These are phyloP conservation scores for Angophora floribunda DNA, from an alignment of 345 rosid species.

Conservation along the genomic window DNA sequence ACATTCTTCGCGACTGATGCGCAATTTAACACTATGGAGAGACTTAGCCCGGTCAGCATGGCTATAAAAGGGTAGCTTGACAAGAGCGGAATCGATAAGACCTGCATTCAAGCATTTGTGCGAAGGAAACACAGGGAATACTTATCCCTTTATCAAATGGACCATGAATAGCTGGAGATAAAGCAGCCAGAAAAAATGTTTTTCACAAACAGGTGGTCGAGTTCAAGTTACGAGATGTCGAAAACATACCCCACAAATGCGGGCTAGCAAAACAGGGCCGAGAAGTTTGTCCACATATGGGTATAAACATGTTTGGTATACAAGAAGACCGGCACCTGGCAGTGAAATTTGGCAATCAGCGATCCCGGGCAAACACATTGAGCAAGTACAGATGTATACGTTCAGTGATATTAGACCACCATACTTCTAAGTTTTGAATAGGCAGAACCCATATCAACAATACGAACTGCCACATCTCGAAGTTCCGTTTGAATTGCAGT, in stretches of 20 bases:
- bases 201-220: background rate
- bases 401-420: background rate
- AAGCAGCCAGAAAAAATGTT: background rate
- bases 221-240: background rate
- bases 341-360: background rate
- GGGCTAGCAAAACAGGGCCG: conserved; percentile 50
- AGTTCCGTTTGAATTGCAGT: background rate
- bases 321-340: conserved; percentile 73
- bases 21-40: conserved; percentile 35
- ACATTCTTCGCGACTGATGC: conserved; percentile 70
- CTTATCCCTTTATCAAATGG: background rate
- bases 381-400: background rate
- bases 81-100: conserved; percentile 38
- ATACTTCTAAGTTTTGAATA: background rate
- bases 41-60: conserved; percentile 56
- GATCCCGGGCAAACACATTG: background rate
- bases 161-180: background rate
- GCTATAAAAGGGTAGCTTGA: conserved; percentile 63
- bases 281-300: conserved; percentile 52
- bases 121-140: background rate
- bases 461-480: background rate
- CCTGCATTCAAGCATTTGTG: conserved; percentile 19
- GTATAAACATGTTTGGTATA: conserved; percentile 59
- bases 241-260: conserved; percentile 54
- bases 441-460: background rate